phyloP scores from a whole-genome alignment of 2,329 filamentous ascomycete species.

The Delphinella strobiligena region DNA sequence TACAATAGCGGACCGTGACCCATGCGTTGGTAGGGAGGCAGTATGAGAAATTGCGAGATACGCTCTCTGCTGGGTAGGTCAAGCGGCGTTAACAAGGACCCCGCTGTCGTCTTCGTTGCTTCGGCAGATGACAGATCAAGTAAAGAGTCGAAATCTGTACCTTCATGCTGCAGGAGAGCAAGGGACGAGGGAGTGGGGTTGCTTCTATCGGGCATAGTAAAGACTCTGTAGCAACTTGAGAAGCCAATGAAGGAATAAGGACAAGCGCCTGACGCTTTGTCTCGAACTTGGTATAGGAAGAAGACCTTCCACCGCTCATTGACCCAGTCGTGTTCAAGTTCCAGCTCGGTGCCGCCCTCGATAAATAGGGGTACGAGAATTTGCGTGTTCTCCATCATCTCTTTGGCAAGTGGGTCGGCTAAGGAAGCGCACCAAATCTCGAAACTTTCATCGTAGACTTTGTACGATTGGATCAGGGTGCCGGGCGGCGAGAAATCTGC shows the following conservation, averaged over 20 bases:
- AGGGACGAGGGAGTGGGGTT: conserved; percentile 15
- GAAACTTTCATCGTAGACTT: conserved; percentile 50
- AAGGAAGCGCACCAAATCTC: conserved; percentile 78
- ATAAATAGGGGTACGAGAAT: conserved; percentile 79
- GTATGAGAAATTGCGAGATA: conserved; percentile 85
- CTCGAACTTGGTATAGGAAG: conserved; percentile 42
- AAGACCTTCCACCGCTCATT: conserved; percentile 84
- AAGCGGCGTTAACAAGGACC: conserved; percentile 22
- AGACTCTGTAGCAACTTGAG: conserved; percentile 82
- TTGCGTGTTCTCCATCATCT: conserved; percentile 69
- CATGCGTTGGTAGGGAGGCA: conserved; percentile 73
- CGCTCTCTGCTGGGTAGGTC: conserved; percentile 65
- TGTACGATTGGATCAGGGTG: conserved; percentile 52
- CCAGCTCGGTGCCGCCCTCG: conserved; percentile 75
- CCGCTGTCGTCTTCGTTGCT: background rate
- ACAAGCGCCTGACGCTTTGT: conserved; percentile 12
- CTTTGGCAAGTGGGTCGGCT: conserved; percentile 54
- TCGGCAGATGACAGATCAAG: conserved; percentile 7
- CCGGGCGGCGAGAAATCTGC: conserved; percentile 63
- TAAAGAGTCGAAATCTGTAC: conserved; percentile 8
- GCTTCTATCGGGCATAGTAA: conserved; percentile 21
- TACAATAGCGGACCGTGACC: conserved; percentile 76
- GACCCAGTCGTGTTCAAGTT: conserved; percentile 58
- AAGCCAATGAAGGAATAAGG: conserved; percentile 77
- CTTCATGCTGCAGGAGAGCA: conserved; percentile 22